Percentiles rank a stretch among this genome's conserved stretches.
These are phyloP conservation scores for Claviceps sp. DNA, from an alignment of 2,329 filamentous ascomycete species.

Conservation along the genomic window DNA sequence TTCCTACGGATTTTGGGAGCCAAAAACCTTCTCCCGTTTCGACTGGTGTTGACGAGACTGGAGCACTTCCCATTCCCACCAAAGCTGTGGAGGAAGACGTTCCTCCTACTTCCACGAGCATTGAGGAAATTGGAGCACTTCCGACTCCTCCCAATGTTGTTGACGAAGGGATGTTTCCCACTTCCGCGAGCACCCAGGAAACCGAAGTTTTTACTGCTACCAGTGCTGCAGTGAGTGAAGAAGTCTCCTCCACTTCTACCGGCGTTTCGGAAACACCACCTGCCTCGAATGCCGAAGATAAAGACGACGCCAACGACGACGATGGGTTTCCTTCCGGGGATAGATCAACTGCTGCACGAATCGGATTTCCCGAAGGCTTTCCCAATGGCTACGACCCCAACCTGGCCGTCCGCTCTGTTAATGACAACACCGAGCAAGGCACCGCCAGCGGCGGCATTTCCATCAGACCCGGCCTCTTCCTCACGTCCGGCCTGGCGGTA, in stretches of 20 bases:
- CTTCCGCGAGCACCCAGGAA: no score
- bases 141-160: not conserved
- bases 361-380: no score
- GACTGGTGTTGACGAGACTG: not conserved
- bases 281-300: no score
- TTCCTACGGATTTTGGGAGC: not conserved
- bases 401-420: not conserved
- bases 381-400: not conserved
- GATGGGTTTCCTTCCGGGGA: no score
- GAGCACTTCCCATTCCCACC: not conserved
- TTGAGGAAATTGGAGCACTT: not conserved
- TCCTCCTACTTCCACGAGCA: not conserved
- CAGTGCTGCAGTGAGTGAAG: no score
- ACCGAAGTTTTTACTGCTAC: no score
- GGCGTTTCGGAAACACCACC: no score
- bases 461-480: not conserved
- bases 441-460: not conserved
- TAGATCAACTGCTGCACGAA: no score
- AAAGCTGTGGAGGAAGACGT: not conserved
- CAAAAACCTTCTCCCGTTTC: no score
- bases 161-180: not conserved
- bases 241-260: no score
- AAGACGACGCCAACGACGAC: no score
- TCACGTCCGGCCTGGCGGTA: not conserved
- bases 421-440: not conserved